Base-by-base conservation (phyloP, 129 eudicot species). In the Arctium minus region DNA sequence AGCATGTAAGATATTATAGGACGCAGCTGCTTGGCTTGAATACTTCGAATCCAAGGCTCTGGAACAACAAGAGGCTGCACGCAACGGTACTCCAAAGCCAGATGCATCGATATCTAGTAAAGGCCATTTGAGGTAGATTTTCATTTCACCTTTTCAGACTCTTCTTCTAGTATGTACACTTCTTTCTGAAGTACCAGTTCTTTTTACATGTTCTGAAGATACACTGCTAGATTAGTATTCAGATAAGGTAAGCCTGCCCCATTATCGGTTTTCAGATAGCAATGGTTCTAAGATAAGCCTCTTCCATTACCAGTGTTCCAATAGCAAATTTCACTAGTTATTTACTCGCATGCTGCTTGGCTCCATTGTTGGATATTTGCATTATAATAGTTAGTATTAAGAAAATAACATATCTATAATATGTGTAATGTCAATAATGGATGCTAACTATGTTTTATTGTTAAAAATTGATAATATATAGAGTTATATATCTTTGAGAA, bases 11-110 rank as follows among this genome's bases (percentile, higher is more conserved):
- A 72, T 78, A 85, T 76, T 81, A 40, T 73, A 94, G 98, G 98
- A 94, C 78, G 98, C 98, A 76, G 98, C 97, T 85, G 98, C 98
- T 60, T 94, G 98, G 98, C 98, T 94, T 53, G 98, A 94, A 84
- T 94, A 94, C 81, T 94, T 94, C 8, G 97, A 94, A 85, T 92
- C 97, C 75, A 94, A 94, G 88, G 98, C 97, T 76, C 85, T 94
- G 73, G 98, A 92, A 87, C 97, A 94, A 82, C 97, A 94, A 89
- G 97, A 94, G 82, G 95, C 97, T 86, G 95, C 95, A 79, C 90
- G 95, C 37, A 92, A 94, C 80, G 98, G 98, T 50, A 94, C 98
- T 70, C 98, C 98, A 75, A 94, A 94, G 78, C 95, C 98, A 29
- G 98, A 94, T 85, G 98, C 98, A 74, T 92, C 98, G 42, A 94